Evolutionary conservation across 306 rosid species (phyloP), one percentile per base, ranked within the genome.

Genomic region (Trifolium fragiferum): DNA sequence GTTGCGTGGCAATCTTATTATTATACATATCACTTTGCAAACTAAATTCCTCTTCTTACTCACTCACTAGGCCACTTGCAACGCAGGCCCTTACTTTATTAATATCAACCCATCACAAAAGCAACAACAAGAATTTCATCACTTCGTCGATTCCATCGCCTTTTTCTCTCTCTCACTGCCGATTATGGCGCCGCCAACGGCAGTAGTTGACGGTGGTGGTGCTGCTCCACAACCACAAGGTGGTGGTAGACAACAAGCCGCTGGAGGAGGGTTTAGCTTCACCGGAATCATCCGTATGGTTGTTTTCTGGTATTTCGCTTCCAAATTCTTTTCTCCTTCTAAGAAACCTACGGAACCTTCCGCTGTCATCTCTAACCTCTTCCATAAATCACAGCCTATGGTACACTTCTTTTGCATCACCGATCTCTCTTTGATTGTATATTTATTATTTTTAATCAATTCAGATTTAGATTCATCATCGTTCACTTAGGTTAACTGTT

Each of bases 221-320:
- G 72, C 68, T 4, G 68, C 21, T 57, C 59, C 82, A 20, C 82
- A 32, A 33, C 82, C 85, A 58, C 85, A 80, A 75, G 75, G 83
- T 14, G 72, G 87, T 15, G 72, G 87, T 15, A 92, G 70, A 25
- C 93, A 72, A 44, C 93, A 70, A 25, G 92, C 69, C 38, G 43
- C 13, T 0, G 66, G 66, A 54, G 92, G 94, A 13, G 97, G 97
- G 0, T 83, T 94, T 37, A 84, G 85, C 8, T 81, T 94, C 55
- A 85, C 93, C 10, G 97, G 97, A 68, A 85, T 94, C 67, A 94
- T 94, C 4, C 85, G 99, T 76, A 90, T 94, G 80, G 99, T 92
- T 5, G 96, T 94, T 30, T 88, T 94, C 64, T 94, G 99, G 99
- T 94, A 94, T 68, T 94, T 94, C 87, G 99, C 99, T 47, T 90